A percentile compares a stretch with the other conserved stretches of the same genome.
Conservation (phyloP, 352 stramenopile genomes). For the Phytophthora boehmeriae region DNA sequence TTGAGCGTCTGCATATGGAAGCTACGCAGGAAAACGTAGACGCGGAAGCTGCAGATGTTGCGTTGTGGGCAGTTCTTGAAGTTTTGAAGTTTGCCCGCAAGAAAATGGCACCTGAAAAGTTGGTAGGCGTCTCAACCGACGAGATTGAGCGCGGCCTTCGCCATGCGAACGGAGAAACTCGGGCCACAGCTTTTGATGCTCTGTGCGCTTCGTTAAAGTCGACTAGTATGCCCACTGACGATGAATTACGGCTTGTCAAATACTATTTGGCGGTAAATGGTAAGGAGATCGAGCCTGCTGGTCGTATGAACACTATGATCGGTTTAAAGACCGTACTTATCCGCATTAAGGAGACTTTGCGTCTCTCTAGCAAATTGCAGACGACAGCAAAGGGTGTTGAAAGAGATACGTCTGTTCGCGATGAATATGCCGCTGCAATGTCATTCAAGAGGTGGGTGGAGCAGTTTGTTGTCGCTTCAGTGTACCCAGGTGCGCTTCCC, state of each 20-base stretch:
- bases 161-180: slow-evolving; percentile 63
- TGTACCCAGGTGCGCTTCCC: slow-evolving; percentile 71
- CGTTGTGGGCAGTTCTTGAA: slow-evolving; percentile 77
- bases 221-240: slow-evolving; percentile 63
- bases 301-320: slow-evolving; percentile 76
- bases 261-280: slow-evolving; percentile 69
- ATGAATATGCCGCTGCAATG: slow-evolving; percentile 42
- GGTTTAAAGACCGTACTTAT: slow-evolving; percentile 80
- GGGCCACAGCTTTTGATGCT: slow-evolving; percentile 77
- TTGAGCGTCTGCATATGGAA: slow-evolving; percentile 51
- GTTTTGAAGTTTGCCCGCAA: slow-evolving; percentile 84
- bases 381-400: slow-evolving; percentile 16
- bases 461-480: slow-evolving; percentile 62
- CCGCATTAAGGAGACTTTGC: slow-evolving; percentile 71
- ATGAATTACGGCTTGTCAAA: slow-evolving; percentile 69
- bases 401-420: background rate
- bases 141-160: slow-evolving; percentile 66
- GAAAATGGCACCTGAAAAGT: slow-evolving; percentile 61
- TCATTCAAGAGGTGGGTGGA: slow-evolving; percentile 75
- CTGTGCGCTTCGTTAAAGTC: slow-evolving; percentile 82
- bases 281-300: slow-evolving; percentile 72
- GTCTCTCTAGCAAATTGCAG: slow-evolving; percentile 49
- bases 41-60: slow-evolving; percentile 39
- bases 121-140: slow-evolving; percentile 48
- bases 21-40: slow-evolving; percentile 17